Conservation (phyloP, 305 asterid genomes). For the Fraxinus ornus region DNA sequence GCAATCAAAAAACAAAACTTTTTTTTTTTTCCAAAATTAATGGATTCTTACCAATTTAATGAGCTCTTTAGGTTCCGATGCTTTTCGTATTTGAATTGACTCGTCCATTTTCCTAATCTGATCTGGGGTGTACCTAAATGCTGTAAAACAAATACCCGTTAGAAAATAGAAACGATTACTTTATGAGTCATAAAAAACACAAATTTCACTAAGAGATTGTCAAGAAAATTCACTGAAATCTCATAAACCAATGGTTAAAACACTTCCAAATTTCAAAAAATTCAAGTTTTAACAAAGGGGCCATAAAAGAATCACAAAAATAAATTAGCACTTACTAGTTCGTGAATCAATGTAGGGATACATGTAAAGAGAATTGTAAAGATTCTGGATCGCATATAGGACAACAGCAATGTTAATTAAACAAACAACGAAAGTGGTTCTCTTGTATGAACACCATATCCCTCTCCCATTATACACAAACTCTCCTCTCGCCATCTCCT, state of each 20-base stretch:
- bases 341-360: conserved; percentile 51
- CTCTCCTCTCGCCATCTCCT: conserved; percentile 72
- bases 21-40: neutral
- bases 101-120: conserved; percentile 87
- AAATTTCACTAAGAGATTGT: neutral
- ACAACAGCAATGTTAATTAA: conserved; percentile 72
- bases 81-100: conserved; percentile 66
- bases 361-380: conserved; percentile 62
- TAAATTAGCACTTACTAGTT: conserved; percentile 37
- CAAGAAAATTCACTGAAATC: neutral
- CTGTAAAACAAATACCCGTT: conserved; percentile 35
- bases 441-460: conserved; percentile 69
- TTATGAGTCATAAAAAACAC: neutral
- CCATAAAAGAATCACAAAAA: conserved; percentile 21
- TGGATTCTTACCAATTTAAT: conserved; percentile 59
- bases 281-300: conserved; percentile 18
- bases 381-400: conserved; percentile 71
- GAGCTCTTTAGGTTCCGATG: conserved; percentile 73
- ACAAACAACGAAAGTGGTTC: conserved; percentile 62
- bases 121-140: conserved; percentile 58
- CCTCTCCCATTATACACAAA: conserved; percentile 55
- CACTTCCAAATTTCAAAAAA: conserved; percentile 9
- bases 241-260: conserved; percentile 15
- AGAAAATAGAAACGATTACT: neutral
- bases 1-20: neutral